Percentiles rank a stretch among this genome's conserved stretches.
Conservation (phyloP, 768 basidiomycete genomes). For the Lactarius sp. region DNA sequence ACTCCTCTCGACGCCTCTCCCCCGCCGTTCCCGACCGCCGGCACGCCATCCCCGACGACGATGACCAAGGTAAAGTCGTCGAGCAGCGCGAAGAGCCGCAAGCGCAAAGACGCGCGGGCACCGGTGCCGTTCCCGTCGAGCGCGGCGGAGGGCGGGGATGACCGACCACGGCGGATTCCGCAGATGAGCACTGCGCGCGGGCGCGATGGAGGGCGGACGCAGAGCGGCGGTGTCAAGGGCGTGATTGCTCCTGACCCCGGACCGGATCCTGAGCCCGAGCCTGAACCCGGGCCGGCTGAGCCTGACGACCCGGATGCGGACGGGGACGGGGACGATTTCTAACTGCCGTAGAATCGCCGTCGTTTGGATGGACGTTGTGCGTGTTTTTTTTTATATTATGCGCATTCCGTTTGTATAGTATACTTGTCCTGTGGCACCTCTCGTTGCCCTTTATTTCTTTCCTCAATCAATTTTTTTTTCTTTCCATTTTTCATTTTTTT, state of each 20-base stretch:
- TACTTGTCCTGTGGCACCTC: not conserved
- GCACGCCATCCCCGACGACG: conserved; percentile 4
- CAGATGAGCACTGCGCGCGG: conserved; percentile 73
- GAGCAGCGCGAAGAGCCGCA: conserved; percentile 36
- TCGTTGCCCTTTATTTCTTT: not conserved
- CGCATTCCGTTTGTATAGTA: conserved; percentile 9
- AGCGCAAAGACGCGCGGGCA: conserved; percentile 36
- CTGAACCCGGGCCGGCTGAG: not conserved
- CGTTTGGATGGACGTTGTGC: not conserved
- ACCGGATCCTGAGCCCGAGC: not conserved
- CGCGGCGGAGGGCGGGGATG: conserved; percentile 18
- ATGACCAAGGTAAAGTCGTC: conserved; percentile 27
- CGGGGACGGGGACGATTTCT: conserved; percentile 13
- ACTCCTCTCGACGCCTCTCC: conserved; percentile 16
- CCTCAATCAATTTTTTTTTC: not conserved
- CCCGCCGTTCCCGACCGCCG: conserved; percentile 7
- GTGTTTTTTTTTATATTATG: not conserved
- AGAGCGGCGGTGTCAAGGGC: conserved; percentile 82
- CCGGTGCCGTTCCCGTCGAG: conserved; percentile 24
- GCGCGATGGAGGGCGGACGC: conserved; percentile 76
- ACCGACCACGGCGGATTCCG: conserved; percentile 31
- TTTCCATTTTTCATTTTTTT: not conserved
- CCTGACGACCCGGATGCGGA: conserved; percentile 32
- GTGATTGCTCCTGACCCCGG: conserved; percentile 39
- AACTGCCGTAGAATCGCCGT: not conserved